Base-by-base conservation (phyloP, 108 stramenopile genomes). In the Nitzschia inconspicua region DNA sequence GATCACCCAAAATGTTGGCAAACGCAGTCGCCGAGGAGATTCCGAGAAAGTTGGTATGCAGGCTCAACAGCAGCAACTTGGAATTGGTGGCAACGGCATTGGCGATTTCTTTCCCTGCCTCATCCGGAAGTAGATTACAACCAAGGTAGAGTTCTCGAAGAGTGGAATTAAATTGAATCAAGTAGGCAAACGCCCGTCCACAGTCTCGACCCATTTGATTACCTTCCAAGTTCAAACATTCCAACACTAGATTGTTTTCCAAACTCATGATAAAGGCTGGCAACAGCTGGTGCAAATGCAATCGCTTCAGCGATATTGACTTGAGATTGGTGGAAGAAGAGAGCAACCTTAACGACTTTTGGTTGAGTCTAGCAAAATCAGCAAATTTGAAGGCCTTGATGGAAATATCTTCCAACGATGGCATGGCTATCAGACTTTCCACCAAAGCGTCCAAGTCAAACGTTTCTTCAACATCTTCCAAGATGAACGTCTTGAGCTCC, bases 371-470 rank as follows among this genome's bases (percentile, higher is more conserved):
- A n/a, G n/a, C n/a, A n/a, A n/a, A 48, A 35, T 48, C 47, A 32
- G 8, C 3, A 23, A 48, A 16, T 32, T 5, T 9, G 32, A 7
- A 5, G 3, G 2, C 24, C 23, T 3, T 48, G 34, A 36, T 46
- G 20, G 32, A 23, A 1, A 61, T 7, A 7, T 11, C 19, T 10
- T 31, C 23, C 8, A 61, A 24, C 35, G 9, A 8, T 1, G 47
- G 60, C 2, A 61, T 3, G 1, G 30, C 16, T 10, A 20, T 16
- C 2, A 61, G 26, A 8, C 24, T 34, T 13, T 48, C 24, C 16
- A 61, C 47, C 27, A 61, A 2, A n/a, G 32, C 31, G 24, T 48
- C 31, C 44, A 61, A 35, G 25, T 61, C 47, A 22, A 61, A 61
- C 13, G 22, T 14, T 2, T 61, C 60, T 14, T 61, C 60, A 4